Evolutionary conservation across 1,139 yeast genomes (phyloP), one percentile per base, ranked within the genome.

Genomic region (Candida dubliniensis): DNA sequence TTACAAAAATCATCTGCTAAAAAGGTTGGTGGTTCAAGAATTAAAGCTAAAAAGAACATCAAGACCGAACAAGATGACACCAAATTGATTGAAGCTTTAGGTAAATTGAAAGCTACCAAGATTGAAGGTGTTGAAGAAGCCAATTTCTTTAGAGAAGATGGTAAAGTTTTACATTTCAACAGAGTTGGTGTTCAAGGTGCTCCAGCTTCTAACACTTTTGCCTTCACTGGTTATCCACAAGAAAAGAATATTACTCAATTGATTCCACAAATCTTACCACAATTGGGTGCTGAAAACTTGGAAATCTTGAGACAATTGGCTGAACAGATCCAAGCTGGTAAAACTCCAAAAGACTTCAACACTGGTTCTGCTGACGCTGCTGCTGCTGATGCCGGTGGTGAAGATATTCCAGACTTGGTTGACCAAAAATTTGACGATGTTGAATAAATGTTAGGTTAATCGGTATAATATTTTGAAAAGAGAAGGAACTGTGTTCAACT

Each of bases 91-190:
- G 88, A 85, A 59, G 82, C 95, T 59, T 79, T 93, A 71, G 87
- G 84, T 69, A 91, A 91, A 77, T 77, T 93, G 69, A 85, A 87
- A 72, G 95, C 93, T 57, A 88, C 86, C 71, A 86, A 90, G 61
- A 77, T 93, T 59, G 91, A 86, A 57, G 89, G 87, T 61, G 84
- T 93, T 60, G 96, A 89, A 68, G 97, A 91, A 77, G 98, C 96
- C 66, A 93, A 91, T 82, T 88, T 93, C 80, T 91, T 93, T 86
- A 87, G 79, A 74, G 96, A 90, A 56, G 96, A 91, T 71, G 97
- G 98, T 64, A 86, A 84, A 68, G 97, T 93, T 55, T 78, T 91
- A 72, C 97, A 91, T 78, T 90, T 93, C 81, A 84, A 87, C 79
- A 84, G 93, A 73, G 96, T 89, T 56, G 89, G 90, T 75, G 95